Evolutionary conservation across 768 basidiomycete species (phyloP).

Genomic region (Boletus pseudo-olivaceus): DNA sequence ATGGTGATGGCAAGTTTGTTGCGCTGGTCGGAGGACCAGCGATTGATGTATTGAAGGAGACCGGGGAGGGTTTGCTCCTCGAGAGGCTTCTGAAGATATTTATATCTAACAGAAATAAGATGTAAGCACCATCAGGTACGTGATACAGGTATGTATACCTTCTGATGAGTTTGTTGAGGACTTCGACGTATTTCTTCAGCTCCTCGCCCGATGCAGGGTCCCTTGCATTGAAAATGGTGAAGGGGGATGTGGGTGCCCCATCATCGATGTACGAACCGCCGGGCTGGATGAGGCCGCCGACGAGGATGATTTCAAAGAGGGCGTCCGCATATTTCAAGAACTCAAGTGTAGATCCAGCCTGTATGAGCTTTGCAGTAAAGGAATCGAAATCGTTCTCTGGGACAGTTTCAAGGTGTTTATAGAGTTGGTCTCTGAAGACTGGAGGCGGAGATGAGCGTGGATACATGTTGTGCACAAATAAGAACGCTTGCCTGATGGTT

Average conservation of each 20-base stretch:
- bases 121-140: constrained; percentile 1
- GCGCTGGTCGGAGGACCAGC: constrained; percentile 73
- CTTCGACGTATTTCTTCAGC: constrained; percentile 91
- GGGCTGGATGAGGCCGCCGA: constrained; percentile 94
- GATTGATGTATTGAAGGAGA: constrained; percentile 85
- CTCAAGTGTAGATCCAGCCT: constrained; percentile 91
- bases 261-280: constrained; percentile 91
- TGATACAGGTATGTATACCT: constrained; percentile 48
- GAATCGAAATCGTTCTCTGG: constrained; percentile 78
- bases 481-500: constrained; percentile 57
- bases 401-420: constrained; percentile 85
- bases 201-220: constrained; percentile 78
- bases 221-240: constrained; percentile 81
- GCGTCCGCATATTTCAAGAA: constrained; percentile 96
- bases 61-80: constrained; percentile 80
- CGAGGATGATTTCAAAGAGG: constrained; percentile 93
- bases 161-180: constrained; percentile 93
- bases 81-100: constrained; percentile 97
- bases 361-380: constrained; percentile 78
- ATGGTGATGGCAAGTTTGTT: constrained; percentile 81
- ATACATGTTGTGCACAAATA: not conserved
- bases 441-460: constrained; percentile 13
- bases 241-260: constrained; percentile 78
- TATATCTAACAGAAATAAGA: constrained; percentile 62
- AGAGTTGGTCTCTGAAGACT: constrained; percentile 94